These are phyloP conservation scores for Lojkania enalia DNA, from an alignment of 2,329 filamentous ascomycete genomes.

Conservation along the genomic window DNA sequence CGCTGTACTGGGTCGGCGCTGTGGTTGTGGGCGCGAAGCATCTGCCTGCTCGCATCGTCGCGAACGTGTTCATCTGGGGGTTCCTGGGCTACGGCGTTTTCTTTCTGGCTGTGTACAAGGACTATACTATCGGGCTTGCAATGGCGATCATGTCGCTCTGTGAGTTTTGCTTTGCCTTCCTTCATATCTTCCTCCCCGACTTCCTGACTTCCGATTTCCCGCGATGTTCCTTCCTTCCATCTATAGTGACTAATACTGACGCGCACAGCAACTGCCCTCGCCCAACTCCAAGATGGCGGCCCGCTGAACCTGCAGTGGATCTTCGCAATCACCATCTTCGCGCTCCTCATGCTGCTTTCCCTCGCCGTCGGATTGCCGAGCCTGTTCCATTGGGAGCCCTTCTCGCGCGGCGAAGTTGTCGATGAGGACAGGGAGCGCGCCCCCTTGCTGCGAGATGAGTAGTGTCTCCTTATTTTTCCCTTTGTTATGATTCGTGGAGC, in stretches of 20 bases:
- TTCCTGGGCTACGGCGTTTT: slow-evolving; percentile 76
- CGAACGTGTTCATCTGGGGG: slow-evolving; percentile 87
- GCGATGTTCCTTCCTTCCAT: not conserved
- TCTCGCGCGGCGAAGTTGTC: slow-evolving; percentile 51
- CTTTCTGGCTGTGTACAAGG: slow-evolving; percentile 75
- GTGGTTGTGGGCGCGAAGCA: slow-evolving; percentile 71
- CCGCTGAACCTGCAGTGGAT: slow-evolving; percentile 88
- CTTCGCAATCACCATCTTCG: slow-evolving; percentile 85
- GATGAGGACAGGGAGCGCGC: slow-evolving; percentile 57
- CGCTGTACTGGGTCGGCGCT: slow-evolving; percentile 87
- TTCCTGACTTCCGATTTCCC: not conserved
- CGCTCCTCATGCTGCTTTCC: slow-evolving; percentile 70
- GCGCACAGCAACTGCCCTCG: slow-evolving; percentile 66
- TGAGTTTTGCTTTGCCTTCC: slow-evolving; percentile 41
- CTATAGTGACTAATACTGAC: slow-evolving; percentile 1
- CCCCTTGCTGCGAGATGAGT: slow-evolving; percentile 54
- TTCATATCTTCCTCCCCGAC: not conserved
- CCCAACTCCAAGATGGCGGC: slow-evolving; percentile 75
- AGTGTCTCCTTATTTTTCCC: too few species aligned
- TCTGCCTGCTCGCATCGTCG: slow-evolving; percentile 74
- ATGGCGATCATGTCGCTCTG: slow-evolving; percentile 73
- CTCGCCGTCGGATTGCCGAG: slow-evolving; percentile 66
- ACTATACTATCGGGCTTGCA: slow-evolving; percentile 76
- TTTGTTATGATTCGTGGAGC: too few species aligned
- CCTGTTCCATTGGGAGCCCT: slow-evolving; percentile 61